Evolutionary conservation across 139 green algal genomes (phyloP), one percentile per base, ranked within the genome.

Genomic region (Chlorella ohadii): DNA sequence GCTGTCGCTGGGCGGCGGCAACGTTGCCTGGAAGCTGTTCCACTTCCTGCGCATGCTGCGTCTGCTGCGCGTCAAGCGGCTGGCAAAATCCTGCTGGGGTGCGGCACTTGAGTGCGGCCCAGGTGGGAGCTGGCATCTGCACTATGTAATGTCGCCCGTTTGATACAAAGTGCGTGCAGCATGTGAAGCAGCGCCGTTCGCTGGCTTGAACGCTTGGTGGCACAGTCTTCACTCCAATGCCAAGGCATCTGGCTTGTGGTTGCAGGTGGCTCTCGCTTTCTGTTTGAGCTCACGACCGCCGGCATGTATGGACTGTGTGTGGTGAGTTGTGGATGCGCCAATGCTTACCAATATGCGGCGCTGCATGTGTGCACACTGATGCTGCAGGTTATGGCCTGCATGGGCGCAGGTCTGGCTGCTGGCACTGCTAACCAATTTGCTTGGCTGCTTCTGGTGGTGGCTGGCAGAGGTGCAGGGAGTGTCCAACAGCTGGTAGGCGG

Each of bases 41-140:
- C 56, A 77, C 39, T n/a, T 77, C 16, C 70, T 77, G 25, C 38
- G 70, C 25, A 77, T 77, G 70, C 70, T 77, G 70, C 70, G 70
- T 22, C 39, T 77, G 70, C 70, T 77, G 39, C 70, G 70, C n/a
- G 1, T 59, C 4, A 39, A 47, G 23, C 70, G 70, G 2, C 38
- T 77, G 38, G 39, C 70, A 1, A 39, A 56, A 3, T 38, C 39
- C 23, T 23, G 36, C 39, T 77, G 70, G 70, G 39, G 70, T 4
- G 70, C 39, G 36, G 39, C 25, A 11, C 70, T 77, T 1, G 56
- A 38, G 2, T 51, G 17, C 67, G 36, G 67, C 1, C 17, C 67
- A 23, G 67, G 34, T 44, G 67, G 17, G 38, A 22, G 0, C 65
- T 44, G 27, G 5, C n/a, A n/a, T n/a, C n/a, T n/a, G n/a, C n/a